Evolutionary conservation across 805 yeast genomes (phyloP), one percentile per base, ranked within the genome.

Genomic region (Starmerella stellata): DNA sequence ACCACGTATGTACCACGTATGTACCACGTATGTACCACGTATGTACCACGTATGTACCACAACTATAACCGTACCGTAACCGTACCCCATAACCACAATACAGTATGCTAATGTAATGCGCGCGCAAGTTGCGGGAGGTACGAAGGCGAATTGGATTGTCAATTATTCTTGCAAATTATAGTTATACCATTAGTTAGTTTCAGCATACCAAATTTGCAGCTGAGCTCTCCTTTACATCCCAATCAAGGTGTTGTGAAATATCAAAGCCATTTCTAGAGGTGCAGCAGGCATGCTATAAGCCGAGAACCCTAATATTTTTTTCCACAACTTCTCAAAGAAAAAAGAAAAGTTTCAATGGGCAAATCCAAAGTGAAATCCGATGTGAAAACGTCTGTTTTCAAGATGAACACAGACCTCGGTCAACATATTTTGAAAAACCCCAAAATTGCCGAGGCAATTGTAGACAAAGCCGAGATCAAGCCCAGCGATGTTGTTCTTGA

Each of bases 371-470:
- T 40, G n/a, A 49, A 50, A 42, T 41, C 42, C 27, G 51, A 48
- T 24, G 50, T 49, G 19, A 51, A 48, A 42, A 58, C 56, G 8
- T 51, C 60, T 2, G 95, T 90, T 28, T 90, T 90, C 71, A 90
- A 90, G 56, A 85, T 90, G 72, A 90, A 90, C 61, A 90, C 96
- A 14, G 90, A 81, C 54, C 66, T 90, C 40, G 98, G 98, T 46
- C 98, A 90, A 63, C 98, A 90, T 66, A 83, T 90, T 47, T 68
- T 90, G 55, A 90, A 90, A 55, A 90, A 90, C 56, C 98, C 98
- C 1, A 65, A 85, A 39, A 90, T 90, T 21, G 96, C 98, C 4
- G 96, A 90, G 57, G 96, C 95, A 14, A 90, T 90, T 57, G 98
- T 90, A 15, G 96, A 90, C 57, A 87, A 87, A 54, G 96, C 98